phyloP scores from a whole-genome alignment of 129 eudicot species.

The Saposhnikovia divaricata region DNA sequence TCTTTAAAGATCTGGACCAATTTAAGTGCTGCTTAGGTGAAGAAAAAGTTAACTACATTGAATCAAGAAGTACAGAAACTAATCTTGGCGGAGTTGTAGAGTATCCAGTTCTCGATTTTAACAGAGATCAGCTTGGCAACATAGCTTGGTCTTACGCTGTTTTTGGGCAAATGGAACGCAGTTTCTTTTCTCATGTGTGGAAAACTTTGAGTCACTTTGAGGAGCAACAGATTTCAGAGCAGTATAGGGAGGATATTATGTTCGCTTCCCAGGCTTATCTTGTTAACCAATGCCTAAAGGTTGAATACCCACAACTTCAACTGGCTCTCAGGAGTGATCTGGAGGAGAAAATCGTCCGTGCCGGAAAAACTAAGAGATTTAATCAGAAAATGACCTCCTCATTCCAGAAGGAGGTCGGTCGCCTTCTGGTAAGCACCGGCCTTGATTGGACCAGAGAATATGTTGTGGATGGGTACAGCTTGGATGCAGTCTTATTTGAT shows the following conservation, averaged over 20 bases:
- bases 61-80: conserved; percentile 12
- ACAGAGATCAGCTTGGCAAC: conserved; percentile 73
- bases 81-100: conserved; percentile 3
- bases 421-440: conserved; percentile 81
- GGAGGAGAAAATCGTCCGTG: conserved; percentile 56
- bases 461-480: conserved; percentile 64
- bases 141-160: conserved; percentile 94
- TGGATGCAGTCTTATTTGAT: conserved; percentile 84
- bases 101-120: conserved; percentile 35
- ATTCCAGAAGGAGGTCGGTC: conserved; percentile 78
- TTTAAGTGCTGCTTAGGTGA: conserved; percentile 25
- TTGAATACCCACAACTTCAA: conserved; percentile 55
- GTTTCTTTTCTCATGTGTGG: conserved; percentile 64
- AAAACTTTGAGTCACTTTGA: conserved; percentile 44
- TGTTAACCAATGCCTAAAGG: conserved; percentile 75
- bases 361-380: conserved; percentile 74
- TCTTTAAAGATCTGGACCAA: conserved; percentile 37
- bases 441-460: conserved; percentile 80
- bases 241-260: conserved; percentile 81
- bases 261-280: conserved; percentile 81
- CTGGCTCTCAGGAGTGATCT: conserved; percentile 45
- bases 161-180: conserved; percentile 55
- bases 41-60: conserved; percentile 13
- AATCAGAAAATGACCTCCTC: conserved; percentile 83
- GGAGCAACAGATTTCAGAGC: conserved; percentile 59